A percentile compares a stretch with the other conserved stretches of the same genome.
Conservation (phyloP, 2,329 filamentous ascomycete species). For the Microascus cirrosus region DNA sequence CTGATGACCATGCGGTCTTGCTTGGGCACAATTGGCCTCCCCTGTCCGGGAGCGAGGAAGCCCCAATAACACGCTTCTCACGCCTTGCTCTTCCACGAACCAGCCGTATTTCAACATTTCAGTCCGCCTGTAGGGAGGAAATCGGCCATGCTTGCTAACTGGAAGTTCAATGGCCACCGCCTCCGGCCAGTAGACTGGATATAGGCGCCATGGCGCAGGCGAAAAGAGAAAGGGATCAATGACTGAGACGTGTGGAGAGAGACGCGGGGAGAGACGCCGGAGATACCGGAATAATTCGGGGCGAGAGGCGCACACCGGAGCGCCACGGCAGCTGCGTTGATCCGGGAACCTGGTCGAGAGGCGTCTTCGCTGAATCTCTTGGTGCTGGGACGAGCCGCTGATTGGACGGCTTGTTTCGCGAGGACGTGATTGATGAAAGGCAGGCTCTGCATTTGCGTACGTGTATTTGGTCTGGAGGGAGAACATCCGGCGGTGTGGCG, state of each 20-base stretch:
- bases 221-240: neutral
- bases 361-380: neutral
- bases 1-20: neutral
- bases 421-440: neutral
- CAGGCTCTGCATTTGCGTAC: neutral
- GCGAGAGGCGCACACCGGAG: neutral
- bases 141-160: too few relatives aligned
- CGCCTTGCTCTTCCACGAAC: too few relatives aligned
- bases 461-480: too few relatives aligned
- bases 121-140: too few relatives aligned
- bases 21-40: neutral
- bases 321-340: neutral
- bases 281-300: neutral
- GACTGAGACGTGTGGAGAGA: neutral
- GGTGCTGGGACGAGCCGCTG: neutral
- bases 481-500: too few relatives aligned
- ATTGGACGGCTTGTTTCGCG: neutral
- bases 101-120: too few relatives aligned
- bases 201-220: neutral
- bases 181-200: neutral
- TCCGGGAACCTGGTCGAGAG: neutral
- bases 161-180: too few relatives aligned
- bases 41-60: neutral
- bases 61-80: too few relatives aligned
- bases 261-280: neutral